Conservation (phyloP, 108 stramenopile genomes). For the Fragilariopsis cylindrus region DNA sequence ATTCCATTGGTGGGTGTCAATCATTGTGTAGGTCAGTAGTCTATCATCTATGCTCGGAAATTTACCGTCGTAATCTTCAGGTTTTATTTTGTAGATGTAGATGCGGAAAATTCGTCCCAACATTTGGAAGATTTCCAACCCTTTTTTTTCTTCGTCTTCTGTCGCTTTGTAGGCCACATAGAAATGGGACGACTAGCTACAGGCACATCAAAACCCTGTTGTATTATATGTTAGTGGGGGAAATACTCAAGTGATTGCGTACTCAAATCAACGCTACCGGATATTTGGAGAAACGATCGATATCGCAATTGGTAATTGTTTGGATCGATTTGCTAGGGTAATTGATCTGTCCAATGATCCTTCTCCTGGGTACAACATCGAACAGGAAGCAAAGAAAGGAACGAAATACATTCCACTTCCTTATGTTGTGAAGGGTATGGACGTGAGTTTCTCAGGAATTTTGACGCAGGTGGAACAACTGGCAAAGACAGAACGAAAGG, state of each 20-base stretch:
- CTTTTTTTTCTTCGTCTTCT: too few species aligned
- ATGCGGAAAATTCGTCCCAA: too few species aligned
- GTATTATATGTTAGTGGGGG: conserved; percentile 98
- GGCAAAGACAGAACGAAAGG: conserved; percentile 63
- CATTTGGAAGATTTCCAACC: too few species aligned
- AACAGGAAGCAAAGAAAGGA: conserved; percentile 89
- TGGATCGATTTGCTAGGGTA: conserved; percentile 97
- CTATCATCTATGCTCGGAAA: too few species aligned
- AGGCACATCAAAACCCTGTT: conserved; percentile 83
- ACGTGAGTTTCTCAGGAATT: conserved; percentile 89
- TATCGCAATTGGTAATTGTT: conserved; percentile 98
- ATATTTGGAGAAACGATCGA: conserved; percentile 99
- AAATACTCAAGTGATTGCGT: conserved; percentile 98
- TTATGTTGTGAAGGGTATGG: conserved; percentile 99
- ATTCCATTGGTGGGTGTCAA: conserved; percentile 94
- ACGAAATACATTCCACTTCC: conserved; percentile 72
- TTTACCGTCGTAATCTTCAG: too few species aligned
- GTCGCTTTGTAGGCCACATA: conserved; percentile 78
- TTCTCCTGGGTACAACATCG: conserved; percentile 98
- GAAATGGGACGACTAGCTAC: conserved; percentile 99
- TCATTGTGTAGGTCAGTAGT: conserved; percentile 83
- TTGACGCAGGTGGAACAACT: conserved; percentile 58
- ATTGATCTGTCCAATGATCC: conserved; percentile 96
- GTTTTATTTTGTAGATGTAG: too few species aligned
- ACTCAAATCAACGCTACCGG: conserved; percentile 86